Conservation (phyloP, 2,329 filamentous ascomycete genomes). For the Lasiodiplodia citricola region DNA sequence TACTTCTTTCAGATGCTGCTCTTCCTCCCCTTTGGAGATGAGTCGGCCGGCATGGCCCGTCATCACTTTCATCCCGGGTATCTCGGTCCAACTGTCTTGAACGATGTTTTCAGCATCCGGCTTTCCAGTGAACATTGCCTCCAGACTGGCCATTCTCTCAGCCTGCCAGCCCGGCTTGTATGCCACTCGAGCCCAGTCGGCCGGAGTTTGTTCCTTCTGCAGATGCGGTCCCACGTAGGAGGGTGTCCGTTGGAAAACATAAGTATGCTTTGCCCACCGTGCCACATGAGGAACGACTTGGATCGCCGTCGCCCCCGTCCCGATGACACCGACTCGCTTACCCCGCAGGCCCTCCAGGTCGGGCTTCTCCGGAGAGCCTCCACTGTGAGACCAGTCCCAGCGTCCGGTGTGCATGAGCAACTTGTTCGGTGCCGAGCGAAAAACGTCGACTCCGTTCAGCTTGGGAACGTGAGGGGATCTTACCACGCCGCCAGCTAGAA, state of each 20-base stretch:
- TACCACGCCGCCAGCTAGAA: neutral
- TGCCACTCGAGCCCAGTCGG: slow-evolving; percentile 56
- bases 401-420: slow-evolving; percentile 40
- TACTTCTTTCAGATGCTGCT: slow-evolving; percentile 42
- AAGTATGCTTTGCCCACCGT: slow-evolving; percentile 32
- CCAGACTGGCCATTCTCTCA: neutral
- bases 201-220: slow-evolving; percentile 28
- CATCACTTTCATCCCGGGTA: neutral
- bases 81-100: neutral
- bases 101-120: neutral
- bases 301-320: slow-evolving; percentile 36
- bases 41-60: slow-evolving; percentile 30
- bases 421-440: neutral
- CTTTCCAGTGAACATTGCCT: neutral
- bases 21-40: slow-evolving; percentile 42
- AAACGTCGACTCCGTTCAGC: neutral
- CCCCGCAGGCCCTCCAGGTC: slow-evolving; percentile 28
- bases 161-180: slow-evolving; percentile 19
- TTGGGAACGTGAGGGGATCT: neutral
- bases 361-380: neutral
- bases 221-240: slow-evolving; percentile 42
- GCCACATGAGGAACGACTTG: slow-evolving; percentile 38
- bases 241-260: slow-evolving; percentile 36
- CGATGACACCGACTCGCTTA: slow-evolving; percentile 35
- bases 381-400: slow-evolving; percentile 28